A percentile compares a stretch with the other conserved stretches of the same genome.
Evolutionary conservation across 148 eudicot species (phyloP).

Genomic region (Vaccinium darrowii): DNA sequence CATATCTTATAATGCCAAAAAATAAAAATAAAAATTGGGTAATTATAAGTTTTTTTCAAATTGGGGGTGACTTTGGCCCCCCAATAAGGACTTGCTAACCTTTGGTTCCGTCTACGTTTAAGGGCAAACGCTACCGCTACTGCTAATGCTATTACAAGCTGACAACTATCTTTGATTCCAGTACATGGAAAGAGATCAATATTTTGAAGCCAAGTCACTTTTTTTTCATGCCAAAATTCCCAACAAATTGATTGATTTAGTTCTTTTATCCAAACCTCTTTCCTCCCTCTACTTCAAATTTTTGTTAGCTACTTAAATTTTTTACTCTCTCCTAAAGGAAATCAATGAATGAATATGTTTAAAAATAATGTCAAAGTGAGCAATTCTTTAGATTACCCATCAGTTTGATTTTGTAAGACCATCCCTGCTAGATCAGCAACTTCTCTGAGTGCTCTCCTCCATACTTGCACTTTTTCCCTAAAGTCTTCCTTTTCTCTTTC

Average conservation of each 20-base stretch:
- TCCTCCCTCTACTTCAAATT: not conserved
- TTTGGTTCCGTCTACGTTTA: too few species aligned
- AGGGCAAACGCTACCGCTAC: not conserved
- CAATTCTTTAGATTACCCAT: not conserved
- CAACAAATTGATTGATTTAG: not conserved
- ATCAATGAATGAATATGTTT: not conserved
- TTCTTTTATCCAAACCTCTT: not conserved
- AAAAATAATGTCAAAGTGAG: not conserved
- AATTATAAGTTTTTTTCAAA: too few species aligned
- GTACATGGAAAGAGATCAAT: not conserved
- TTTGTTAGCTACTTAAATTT: not conserved
- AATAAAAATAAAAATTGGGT: not conserved
- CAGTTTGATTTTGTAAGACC: not conserved
- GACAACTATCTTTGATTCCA: not conserved
- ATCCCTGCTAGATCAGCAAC: not conserved
- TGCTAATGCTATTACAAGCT: not conserved
- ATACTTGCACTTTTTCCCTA: not conserved
- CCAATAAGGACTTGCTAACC: too few species aligned
- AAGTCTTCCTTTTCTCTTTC: not conserved
- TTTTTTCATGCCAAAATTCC: not conserved
- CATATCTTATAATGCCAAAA: too few species aligned
- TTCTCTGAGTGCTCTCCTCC: not conserved
- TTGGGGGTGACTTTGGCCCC: not conserved
- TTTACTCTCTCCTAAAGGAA: not conserved
- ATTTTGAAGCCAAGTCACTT: not conserved